A percentile compares a stretch with the other conserved stretches of the same genome.
These are phyloP conservation scores for Gossypium sturtianum DNA, from an alignment of 345 rosid genomes.

Conservation along the genomic window DNA sequence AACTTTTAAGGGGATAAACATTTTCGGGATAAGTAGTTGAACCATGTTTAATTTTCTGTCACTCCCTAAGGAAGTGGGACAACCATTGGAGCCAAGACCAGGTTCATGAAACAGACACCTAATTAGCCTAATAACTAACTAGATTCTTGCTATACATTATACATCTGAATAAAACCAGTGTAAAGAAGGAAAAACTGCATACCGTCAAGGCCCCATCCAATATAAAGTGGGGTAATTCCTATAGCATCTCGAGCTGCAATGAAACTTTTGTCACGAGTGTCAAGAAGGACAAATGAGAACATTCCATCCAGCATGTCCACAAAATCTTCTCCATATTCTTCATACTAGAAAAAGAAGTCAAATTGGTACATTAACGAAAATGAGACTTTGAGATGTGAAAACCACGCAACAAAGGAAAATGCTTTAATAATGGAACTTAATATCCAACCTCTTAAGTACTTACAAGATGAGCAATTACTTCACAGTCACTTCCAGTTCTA, in stretches of 20 bases:
- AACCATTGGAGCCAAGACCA: not conserved
- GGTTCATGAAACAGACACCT: not conserved
- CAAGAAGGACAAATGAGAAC: slow-evolving; percentile 84
- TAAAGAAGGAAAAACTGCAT: slow-evolving; percentile 20
- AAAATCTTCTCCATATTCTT: slow-evolving; percentile 73
- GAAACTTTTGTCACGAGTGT: slow-evolving; percentile 66
- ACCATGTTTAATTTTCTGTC: not conserved
- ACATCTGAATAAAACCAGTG: not conserved
- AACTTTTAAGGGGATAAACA: not conserved
- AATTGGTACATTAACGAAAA: not conserved
- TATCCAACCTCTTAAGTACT: slow-evolving; percentile 24
- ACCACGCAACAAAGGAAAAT: not conserved
- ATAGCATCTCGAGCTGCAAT: slow-evolving; percentile 77
- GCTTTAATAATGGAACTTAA: not conserved
- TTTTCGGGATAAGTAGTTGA: not conserved
- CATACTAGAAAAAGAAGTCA: slow-evolving; percentile 41
- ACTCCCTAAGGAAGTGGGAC: not conserved
- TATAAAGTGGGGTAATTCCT: slow-evolving; percentile 73
- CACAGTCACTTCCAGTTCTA: slow-evolving; percentile 85
- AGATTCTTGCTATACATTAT: not conserved
- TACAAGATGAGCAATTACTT: slow-evolving; percentile 87
- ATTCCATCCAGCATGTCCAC: slow-evolving; percentile 74
- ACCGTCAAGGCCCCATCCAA: slow-evolving; percentile 93
- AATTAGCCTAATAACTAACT: not conserved
- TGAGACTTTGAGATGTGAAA: not conserved